Evolutionary conservation across 306 rosid species (phyloP), one percentile per base, ranked within the genome.

Genomic region (Prunus davidiana): DNA sequence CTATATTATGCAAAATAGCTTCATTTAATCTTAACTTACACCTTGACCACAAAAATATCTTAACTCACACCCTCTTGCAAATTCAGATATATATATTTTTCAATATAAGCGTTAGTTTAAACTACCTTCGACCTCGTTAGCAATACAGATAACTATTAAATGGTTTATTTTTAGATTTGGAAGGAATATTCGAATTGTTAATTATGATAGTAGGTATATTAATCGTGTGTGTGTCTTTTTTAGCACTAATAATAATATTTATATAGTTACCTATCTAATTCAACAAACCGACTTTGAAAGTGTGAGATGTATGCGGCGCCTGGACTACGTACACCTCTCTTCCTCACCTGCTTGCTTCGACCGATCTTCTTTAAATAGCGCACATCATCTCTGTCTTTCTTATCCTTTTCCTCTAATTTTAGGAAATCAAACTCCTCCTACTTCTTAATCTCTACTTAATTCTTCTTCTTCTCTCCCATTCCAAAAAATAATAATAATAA

Each of bases 281-380:
- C 74, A n/a, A 54, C 51, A 16, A 71, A 30, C 14, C 9, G 1
- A 34, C 64, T 12, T n/a, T 10, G 64, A 34, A 34, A 57, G 3
- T 50, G 22, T 38, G 50, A 71, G 75, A 32, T 55, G 75, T 55
- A 71, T 34, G 75, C 51, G 80, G 82, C 82, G 72, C 55, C 60
- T 22, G 52, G 81, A 38, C 49, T 24, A 50, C 49, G 63, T 52
- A 55, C 57, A 22, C 63, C 63, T 9, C 19, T 61, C 43, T 52
- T 52, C 57, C 20, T 15, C 22, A 52, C n/a, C 56, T 15, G 3
- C 57, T 51, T 16, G 6, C 19, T 51, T 52, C 9, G 57, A 12
- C 43, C 43, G 12, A 28, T 15, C 67, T 1, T 27, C 60, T 69
- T 24, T 16, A 16, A 69, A 69, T 69, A 61, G 64, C 64, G 30